phyloP scores from a whole-genome alignment of 2,329 filamentous ascomycete species.

The Aspergillus oerlinghausenensis region DNA sequence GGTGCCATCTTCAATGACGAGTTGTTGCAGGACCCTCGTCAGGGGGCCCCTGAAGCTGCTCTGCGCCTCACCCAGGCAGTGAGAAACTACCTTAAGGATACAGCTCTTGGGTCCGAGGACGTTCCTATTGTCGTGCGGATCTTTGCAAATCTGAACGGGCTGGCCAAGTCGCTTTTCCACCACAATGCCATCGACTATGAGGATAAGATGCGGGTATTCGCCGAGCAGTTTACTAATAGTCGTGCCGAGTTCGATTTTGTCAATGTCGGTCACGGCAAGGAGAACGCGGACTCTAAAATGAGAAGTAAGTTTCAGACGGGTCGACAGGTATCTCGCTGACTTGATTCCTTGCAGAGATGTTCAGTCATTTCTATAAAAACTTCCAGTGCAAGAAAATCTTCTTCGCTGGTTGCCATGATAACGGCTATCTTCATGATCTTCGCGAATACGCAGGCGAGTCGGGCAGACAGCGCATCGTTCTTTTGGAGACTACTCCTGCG shows the following conservation, averaged over 20 bases:
- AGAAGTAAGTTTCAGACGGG: slow-evolving; percentile 1
- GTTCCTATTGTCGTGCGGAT: slow-evolving; percentile 9
- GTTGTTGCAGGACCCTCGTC: slow-evolving; percentile 1
- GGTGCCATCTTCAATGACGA: slow-evolving; percentile 9
- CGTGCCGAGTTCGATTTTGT: slow-evolving; percentile 10
- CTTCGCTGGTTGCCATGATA: slow-evolving; percentile 14
- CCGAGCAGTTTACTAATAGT: slow-evolving; percentile 10
- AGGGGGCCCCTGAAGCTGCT: slow-evolving; percentile 9
- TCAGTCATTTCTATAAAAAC: slow-evolving; percentile 10
- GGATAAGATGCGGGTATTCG: slow-evolving; percentile 5
- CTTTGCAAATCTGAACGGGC: slow-evolving; percentile 10
- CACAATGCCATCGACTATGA: slow-evolving; percentile 1
- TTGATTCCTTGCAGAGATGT: slow-evolving; percentile 4
- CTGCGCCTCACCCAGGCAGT: slow-evolving; percentile 4
- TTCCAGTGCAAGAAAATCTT: slow-evolving; percentile 14
- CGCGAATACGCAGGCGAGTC: slow-evolving; percentile 2
- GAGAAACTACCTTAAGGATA: background rate
- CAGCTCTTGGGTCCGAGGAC: background rate
- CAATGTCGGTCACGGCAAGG: slow-evolving; percentile 7
- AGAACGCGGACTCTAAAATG: slow-evolving; percentile 11
- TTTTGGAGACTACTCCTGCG: slow-evolving; percentile 12
- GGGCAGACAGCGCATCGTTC: slow-evolving; percentile 5
- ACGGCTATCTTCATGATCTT: slow-evolving; percentile 8
- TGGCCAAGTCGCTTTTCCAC: slow-evolving; percentile 3
- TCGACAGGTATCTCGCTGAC: background rate